Conservation (phyloP, 495 filamentous ascomycete species). For the Penicillium paxilli region DNA sequence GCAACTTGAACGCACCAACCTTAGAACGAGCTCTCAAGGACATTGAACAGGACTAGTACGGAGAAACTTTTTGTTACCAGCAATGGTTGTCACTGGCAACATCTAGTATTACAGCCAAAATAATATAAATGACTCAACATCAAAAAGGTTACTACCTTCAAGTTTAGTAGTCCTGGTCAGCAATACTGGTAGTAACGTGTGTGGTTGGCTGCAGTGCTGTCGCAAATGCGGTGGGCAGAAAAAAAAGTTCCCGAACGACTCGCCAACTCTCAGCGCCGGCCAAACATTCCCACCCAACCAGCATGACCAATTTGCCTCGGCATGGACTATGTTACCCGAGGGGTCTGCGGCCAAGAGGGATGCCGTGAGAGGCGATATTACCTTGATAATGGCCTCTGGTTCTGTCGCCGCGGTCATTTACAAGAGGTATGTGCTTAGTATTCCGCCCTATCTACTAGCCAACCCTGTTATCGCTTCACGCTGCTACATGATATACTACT, state of each 20-base stretch:
- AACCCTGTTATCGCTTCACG: background rate
- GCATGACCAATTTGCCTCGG: slow-evolving; percentile 38
- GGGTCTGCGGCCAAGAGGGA: slow-evolving; percentile 61
- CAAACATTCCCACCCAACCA: slow-evolving; percentile 20
- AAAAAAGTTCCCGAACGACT: slow-evolving; percentile 11
- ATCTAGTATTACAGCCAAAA: too few relatives aligned
- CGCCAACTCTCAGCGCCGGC: background rate
- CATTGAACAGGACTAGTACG: too few relatives aligned
- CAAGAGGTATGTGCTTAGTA: slow-evolving; percentile 47
- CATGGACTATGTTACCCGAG: slow-evolving; percentile 59
- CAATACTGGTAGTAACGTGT: too few relatives aligned
- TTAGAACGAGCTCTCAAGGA: too few relatives aligned
- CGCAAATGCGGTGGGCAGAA: slow-evolving; percentile 15
- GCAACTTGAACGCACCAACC: too few relatives aligned
- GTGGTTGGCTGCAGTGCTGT: background rate
- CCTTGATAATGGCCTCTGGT: slow-evolving; percentile 65
- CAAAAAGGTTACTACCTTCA: background rate
- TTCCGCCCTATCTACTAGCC: background rate
- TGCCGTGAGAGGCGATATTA: slow-evolving; percentile 63
- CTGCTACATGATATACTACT: too few relatives aligned
- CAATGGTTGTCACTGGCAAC: too few relatives aligned
- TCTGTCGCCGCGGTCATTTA: slow-evolving; percentile 66
- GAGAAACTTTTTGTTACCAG: too few relatives aligned
- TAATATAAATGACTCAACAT: background rate
- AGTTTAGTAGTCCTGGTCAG: background rate